Conservation (phyloP, 768 basidiomycete species). For the Lactarius deliciosus region DNA sequence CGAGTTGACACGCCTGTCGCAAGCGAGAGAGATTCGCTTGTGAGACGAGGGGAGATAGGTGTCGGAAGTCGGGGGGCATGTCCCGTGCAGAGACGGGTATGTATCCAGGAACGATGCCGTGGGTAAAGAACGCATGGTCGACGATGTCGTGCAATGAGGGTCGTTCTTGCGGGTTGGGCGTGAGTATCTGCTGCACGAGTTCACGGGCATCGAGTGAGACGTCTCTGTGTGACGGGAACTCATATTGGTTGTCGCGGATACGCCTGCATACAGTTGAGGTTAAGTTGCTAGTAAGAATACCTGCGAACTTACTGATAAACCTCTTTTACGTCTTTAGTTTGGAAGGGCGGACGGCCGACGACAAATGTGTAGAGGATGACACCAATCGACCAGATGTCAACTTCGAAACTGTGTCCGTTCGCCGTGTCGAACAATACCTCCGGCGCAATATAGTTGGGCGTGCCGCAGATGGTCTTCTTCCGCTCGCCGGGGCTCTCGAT, state of each 20-base stretch:
- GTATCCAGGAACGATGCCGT: constrained; percentile 75
- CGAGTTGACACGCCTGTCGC: constrained; percentile 59
- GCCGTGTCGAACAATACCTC: constrained; percentile 95
- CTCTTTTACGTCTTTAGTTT: constrained; percentile 95
- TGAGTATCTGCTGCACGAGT: constrained; percentile 82
- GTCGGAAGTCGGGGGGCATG: constrained; percentile 68
- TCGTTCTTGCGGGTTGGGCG: constrained; percentile 76
- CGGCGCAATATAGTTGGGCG: constrained; percentile 98
- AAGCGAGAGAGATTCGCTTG: constrained; percentile 69
- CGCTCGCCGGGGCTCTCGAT: constrained; percentile 95
- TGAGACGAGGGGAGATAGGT: constrained; percentile 59
- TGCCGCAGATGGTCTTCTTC: constrained; percentile 99
- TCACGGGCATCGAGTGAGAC: constrained; percentile 72
- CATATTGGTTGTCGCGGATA: constrained; percentile 91
- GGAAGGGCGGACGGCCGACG: constrained; percentile 95
- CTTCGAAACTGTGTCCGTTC: constrained; percentile 97
- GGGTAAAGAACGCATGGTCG: constrained; percentile 78
- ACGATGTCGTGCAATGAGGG: constrained; percentile 86
- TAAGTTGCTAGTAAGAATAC: background rate
- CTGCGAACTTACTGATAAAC: constrained; percentile 78
- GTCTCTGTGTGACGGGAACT: constrained; percentile 76
- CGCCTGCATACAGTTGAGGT: constrained; percentile 49
- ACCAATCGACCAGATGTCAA: constrained; percentile 97
- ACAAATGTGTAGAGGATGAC: constrained; percentile 96
- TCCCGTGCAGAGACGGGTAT: constrained; percentile 83